phyloP scores from a whole-genome alignment of 2,329 filamentous ascomycete species.

The Penicillium sp. region DNA sequence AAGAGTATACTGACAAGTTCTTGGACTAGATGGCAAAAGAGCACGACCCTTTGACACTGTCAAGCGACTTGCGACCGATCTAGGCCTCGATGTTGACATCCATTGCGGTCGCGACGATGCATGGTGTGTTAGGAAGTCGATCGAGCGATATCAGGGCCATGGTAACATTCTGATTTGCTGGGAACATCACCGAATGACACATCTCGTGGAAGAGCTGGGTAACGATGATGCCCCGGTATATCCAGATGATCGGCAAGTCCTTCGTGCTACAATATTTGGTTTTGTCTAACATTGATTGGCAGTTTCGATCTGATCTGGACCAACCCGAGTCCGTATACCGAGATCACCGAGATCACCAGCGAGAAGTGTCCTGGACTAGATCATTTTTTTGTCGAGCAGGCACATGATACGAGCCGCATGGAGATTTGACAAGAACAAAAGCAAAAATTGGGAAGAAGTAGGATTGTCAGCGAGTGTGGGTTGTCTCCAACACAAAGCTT shows the following conservation, averaged over 20 bases:
- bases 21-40: slow-evolving; percentile 4
- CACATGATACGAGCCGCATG: not conserved
- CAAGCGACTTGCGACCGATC: slow-evolving; percentile 1
- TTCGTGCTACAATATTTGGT: not conserved
- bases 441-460: too few species aligned
- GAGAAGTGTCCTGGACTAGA: slow-evolving; percentile 9
- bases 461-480: too few species aligned
- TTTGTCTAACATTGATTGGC: not conserved
- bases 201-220: slow-evolving; percentile 5
- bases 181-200: slow-evolving; percentile 8
- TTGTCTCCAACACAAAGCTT: too few species aligned
- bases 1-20: not conserved
- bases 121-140: slow-evolving; percentile 2
- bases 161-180: slow-evolving; percentile 12
- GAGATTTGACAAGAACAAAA: not conserved
- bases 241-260: slow-evolving; percentile 5
- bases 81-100: slow-evolving; percentile 7
- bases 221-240: slow-evolving; percentile 5
- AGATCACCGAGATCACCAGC: slow-evolving; percentile 4
- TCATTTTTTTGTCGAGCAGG: not conserved
- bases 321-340: slow-evolving; percentile 6
- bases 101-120: slow-evolving; percentile 8
- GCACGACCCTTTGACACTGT: slow-evolving; percentile 8
- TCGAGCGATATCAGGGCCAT: slow-evolving; percentile 3
- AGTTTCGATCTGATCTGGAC: slow-evolving; percentile 11